Conservation (phyloP, 2,329 filamentous ascomycete species). For the Pyricularia sp. region DNA sequence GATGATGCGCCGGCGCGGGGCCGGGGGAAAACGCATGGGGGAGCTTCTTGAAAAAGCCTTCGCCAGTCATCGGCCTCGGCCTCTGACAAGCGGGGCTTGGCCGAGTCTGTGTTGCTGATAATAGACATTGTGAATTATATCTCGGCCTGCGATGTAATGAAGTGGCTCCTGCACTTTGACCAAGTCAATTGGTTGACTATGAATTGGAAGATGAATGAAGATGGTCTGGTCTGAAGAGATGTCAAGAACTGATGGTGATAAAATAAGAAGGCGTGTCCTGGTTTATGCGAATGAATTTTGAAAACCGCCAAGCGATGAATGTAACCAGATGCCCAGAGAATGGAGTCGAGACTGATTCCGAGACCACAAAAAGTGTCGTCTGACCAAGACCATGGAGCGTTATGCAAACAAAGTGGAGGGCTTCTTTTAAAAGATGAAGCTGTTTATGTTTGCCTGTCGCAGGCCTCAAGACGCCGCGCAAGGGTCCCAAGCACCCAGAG, state of each 20-base stretch:
- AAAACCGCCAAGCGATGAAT: background rate
- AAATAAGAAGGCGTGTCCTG: background rate
- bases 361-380: background rate
- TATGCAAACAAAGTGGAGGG: background rate
- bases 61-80: background rate
- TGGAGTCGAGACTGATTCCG: background rate
- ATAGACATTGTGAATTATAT: background rate
- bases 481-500: too few relatives aligned
- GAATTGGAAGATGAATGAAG: background rate
- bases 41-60: background rate
- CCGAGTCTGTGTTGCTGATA: background rate
- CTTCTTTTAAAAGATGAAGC: background rate
- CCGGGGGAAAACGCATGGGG: background rate
- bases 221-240: background rate
- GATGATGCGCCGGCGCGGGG: background rate
- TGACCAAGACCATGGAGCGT: background rate
- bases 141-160: background rate
- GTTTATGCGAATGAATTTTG: background rate
- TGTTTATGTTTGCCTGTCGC: too few relatives aligned
- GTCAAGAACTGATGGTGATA: background rate
- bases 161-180: background rate
- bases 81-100: background rate
- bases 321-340: background rate
- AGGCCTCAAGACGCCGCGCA: too few relatives aligned
- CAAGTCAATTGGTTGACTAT: background rate